Conservation (phyloP, 805 yeast species). For the Ogataea allantospora region DNA sequence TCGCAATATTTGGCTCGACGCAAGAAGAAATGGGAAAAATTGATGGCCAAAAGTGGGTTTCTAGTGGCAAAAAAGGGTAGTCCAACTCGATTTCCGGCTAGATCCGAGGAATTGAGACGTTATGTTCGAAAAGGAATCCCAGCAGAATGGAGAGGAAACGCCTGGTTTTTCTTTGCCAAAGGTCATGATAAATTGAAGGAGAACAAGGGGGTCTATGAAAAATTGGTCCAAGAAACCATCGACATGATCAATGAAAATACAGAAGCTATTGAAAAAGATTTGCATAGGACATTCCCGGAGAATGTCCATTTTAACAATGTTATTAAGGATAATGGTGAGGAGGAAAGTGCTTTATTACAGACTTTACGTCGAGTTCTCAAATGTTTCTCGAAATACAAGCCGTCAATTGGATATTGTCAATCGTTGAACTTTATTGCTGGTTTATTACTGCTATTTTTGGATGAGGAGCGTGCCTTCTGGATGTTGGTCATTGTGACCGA, state of each 20-base stretch:
- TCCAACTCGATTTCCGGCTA: constrained; percentile 73
- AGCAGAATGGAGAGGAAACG: constrained; percentile 94
- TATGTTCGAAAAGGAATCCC: constrained; percentile 91
- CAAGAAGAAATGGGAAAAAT: constrained; percentile 70
- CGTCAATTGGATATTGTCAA: constrained; percentile 94
- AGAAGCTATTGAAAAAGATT: constrained; percentile 91
- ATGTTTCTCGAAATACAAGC: constrained; percentile 83
- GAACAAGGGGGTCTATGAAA: constrained; percentile 72
- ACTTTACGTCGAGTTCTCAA: constrained; percentile 76
- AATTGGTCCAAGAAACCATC: constrained; percentile 57
- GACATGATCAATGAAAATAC: constrained; percentile 66
- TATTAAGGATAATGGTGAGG: constrained; percentile 18
- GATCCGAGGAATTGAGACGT: constrained; percentile 73
- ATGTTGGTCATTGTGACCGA: constrained; percentile 90
- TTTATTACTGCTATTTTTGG: constrained; percentile 74
- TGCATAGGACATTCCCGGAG: constrained; percentile 94
- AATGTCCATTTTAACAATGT: constrained; percentile 70
- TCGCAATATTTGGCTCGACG: constrained; percentile 60
- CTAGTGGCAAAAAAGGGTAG: constrained; percentile 38
- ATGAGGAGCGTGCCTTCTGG: constrained; percentile 92
- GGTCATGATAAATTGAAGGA: constrained; percentile 63
- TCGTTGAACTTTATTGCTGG: constrained; percentile 93
- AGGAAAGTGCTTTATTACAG: constrained; percentile 64
- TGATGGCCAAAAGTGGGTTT: constrained; percentile 70
- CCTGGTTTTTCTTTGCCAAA: constrained; percentile 93